phyloP scores from a whole-genome alignment of 1,284 basidiomycete genomes.

The Microbotryum saponariae region DNA sequence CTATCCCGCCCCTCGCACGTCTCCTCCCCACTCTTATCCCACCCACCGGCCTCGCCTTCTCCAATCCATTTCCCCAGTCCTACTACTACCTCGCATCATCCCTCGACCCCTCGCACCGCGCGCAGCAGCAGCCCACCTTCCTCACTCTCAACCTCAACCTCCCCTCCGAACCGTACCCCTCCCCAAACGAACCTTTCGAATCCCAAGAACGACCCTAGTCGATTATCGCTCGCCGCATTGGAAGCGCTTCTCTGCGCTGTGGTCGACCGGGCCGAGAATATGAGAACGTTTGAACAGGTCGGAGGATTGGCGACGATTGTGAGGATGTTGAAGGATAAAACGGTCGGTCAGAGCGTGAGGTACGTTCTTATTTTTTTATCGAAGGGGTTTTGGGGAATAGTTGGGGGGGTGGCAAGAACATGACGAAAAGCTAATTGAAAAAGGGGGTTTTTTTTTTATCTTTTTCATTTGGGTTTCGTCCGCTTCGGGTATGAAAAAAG shows the following conservation, averaged over 20 bases:
- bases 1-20: constrained; percentile 37
- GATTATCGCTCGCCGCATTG: constrained; percentile 56
- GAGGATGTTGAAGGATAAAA: constrained; percentile 69
- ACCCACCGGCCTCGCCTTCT: constrained; percentile 56
- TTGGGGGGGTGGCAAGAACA: no score
- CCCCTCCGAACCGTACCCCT: no score
- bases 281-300: constrained; percentile 66
- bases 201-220: not conserved
- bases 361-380: no score
- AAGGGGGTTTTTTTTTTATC: no score
- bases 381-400: no score
- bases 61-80: constrained; percentile 32
- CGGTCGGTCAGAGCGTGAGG: constrained; percentile 73
- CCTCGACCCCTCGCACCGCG: not conserved
- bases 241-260: constrained; percentile 76
- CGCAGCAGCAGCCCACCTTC: not conserved
- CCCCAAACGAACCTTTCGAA: no score
- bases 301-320: constrained; percentile 71
- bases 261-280: constrained; percentile 64
- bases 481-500: no score
- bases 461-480: no score
- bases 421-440: no score
- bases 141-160: no score
- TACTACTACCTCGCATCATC: constrained; percentile 28
- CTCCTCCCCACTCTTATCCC: constrained; percentile 52